A percentile compares a stretch with the other conserved stretches of the same genome.
Conservation (phyloP, 2,329 filamentous ascomycete genomes). For the Mycosphaerelloides madeirae region DNA sequence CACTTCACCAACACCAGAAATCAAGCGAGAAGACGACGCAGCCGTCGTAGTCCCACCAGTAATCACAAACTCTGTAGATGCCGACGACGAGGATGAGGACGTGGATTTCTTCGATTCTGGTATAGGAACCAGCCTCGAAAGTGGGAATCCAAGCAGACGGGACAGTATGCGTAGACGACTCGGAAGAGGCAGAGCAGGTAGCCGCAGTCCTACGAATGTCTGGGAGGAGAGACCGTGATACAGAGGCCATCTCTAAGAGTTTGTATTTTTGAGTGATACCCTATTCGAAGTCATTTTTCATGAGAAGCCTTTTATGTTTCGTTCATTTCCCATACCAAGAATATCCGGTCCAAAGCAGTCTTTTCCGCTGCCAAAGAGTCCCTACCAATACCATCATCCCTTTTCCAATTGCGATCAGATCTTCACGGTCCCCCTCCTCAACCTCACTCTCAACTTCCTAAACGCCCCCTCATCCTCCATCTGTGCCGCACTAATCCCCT, state of each 20-base stretch:
- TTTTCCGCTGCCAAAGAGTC: too few species aligned
- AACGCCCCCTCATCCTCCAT: conserved; percentile 4
- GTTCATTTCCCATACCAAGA: too few species aligned
- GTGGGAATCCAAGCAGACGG: conserved; percentile 25
- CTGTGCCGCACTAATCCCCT: conserved; percentile 14
- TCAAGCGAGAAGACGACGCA: conserved; percentile 27
- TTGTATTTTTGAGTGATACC: too few species aligned
- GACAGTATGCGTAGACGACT: conserved; percentile 29
- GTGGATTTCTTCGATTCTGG: conserved; percentile 45
- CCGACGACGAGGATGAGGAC: conserved; percentile 43
- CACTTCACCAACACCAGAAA: conserved; percentile 17
- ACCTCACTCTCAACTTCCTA: conserved; percentile 5
- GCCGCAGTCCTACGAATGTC: too few species aligned
- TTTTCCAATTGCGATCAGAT: neutral
- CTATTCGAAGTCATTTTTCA: too few species aligned
- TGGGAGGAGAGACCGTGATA: too few species aligned
- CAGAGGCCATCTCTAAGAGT: too few species aligned
- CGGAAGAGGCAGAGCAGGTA: too few species aligned
- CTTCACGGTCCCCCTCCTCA: conserved; percentile 7
- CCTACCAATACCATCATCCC: neutral
- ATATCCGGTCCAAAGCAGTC: neutral
- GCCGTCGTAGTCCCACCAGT: conserved; percentile 15
- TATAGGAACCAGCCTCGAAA: conserved; percentile 47
- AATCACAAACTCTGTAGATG: conserved; percentile 24
- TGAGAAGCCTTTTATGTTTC: too few species aligned